Base-by-base conservation (phyloP, 1,284 basidiomycete species). In the Microbotryum scabiosae region DNA sequence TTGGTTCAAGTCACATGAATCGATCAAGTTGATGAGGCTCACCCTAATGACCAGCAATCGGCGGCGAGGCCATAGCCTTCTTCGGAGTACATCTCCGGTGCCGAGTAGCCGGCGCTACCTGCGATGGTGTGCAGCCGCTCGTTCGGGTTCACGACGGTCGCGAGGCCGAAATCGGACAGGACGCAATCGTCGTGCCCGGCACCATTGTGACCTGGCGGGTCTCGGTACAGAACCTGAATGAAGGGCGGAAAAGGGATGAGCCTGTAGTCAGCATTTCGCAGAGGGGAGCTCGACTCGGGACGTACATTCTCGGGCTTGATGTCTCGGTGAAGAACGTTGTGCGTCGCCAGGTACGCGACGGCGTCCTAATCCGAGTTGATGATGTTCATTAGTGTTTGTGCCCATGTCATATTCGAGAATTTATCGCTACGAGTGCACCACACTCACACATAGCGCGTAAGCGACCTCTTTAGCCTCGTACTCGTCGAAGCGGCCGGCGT, bases 401-500 rank as follows among this genome's bases (percentile, higher is more conserved):
- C 10, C 12, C 16, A 41, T 18, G 12, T 1, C 36, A 41, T 2
- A 12, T 41, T 41, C 16, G 16, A 41, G 0, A 12, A 41, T 4
- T 12, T 5, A 16, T 9, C 28, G 8, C 51, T 12, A 12, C 36
- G 12, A 28, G 46, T 18, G 1, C 4, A n/a, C 7, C 10, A 44
- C 3, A 54, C 65, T 61, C 49, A 66, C 65, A 6, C 54, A 51
- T 23, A 68, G 47, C 3, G 65, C 65, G n/a, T 60, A 61, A 9
- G 63, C 44, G 16, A 66, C 60, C 21, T 68, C 67, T 28, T 58
- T 51, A 9, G 75, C 75, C 50, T 75, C 75, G 1, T 57, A 56
- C 62, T 76, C 75, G 18, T 71, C 71, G 54, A 75, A 76, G 5
- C 73, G 69, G 21, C 70, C 70, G 9, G 65, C 61, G 1, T 66